These are phyloP conservation scores for Fusarium tanahbumbuense DNA, from an alignment of 2,329 filamentous ascomycete species.

Conservation along the genomic window DNA sequence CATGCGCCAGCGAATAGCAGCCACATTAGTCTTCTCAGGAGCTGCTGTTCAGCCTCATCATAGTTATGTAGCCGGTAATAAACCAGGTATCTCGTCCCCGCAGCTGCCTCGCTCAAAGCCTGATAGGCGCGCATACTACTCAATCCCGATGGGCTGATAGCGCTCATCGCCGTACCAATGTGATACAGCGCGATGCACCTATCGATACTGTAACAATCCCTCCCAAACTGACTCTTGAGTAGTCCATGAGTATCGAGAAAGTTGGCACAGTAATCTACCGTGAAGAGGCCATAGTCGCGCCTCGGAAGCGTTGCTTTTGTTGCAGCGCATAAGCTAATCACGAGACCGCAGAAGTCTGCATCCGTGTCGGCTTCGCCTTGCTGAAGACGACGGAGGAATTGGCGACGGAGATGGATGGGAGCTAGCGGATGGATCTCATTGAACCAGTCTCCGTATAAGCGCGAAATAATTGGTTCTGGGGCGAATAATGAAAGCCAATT, in stretches of 20 bases:
- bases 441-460: conserved; percentile 52
- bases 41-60: conserved; percentile 46
- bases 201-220: conserved; percentile 47
- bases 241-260: conserved; percentile 48
- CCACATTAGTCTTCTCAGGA: conserved; percentile 52
- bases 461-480: conserved; percentile 19
- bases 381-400: conserved; percentile 46
- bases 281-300: conserved; percentile 44
- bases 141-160: conserved; percentile 16
- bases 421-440: conserved; percentile 51
- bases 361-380: conserved; percentile 44
- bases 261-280: conserved; percentile 45
- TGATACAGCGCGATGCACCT: conserved; percentile 54
- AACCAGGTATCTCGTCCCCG: conserved; percentile 47
- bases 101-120: conserved; percentile 43
- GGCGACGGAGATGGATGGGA: conserved; percentile 50
- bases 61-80: conserved; percentile 44
- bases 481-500: conserved; percentile 37
- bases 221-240: conserved; percentile 30
- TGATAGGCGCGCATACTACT: conserved; percentile 40
- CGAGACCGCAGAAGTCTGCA: conserved; percentile 49
- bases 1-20: conserved; percentile 48
- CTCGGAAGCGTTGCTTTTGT: conserved; percentile 50
- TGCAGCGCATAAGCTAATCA: conserved; percentile 52
- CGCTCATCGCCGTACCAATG: conserved; percentile 44